Conservation (phyloP, 169 alveolate genomes). For the Pseudocohnilembus persalinus region DNA sequence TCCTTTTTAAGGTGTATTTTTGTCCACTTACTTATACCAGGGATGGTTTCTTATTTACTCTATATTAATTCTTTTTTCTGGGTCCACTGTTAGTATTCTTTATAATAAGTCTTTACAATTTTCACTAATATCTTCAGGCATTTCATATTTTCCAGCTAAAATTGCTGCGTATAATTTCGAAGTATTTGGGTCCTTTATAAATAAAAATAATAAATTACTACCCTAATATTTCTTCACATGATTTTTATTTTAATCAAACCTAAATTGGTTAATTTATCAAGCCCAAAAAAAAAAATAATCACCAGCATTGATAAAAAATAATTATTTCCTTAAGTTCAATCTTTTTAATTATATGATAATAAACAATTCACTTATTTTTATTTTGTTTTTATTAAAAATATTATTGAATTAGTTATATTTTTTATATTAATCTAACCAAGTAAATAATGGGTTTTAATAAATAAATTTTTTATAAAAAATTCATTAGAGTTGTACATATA, state of each 20-base stretch:
- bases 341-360: no score
- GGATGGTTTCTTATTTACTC: conserved; percentile 72
- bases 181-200: conserved; percentile 54
- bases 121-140: conserved; percentile 66
- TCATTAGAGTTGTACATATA: background rate
- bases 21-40: conserved; percentile 60
- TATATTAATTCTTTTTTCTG: conserved; percentile 69
- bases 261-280: no score
- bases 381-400: no score
- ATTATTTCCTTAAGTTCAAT: no score
- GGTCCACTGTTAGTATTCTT: conserved; percentile 70
- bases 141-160: conserved; percentile 60
- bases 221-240: background rate
- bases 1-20: conserved; percentile 58
- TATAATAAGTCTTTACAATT: conserved; percentile 73
- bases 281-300: no score
- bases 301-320: no score
- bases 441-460: no score
- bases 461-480: background rate
- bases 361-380: no score
- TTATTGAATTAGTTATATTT: no score
- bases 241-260: no score
- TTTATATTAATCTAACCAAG: no score
- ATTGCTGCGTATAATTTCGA: conserved; percentile 76
- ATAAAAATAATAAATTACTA: background rate